phyloP scores from a whole-genome alignment of 768 basidiomycete species.

The Lentinula guzmanii region DNA sequence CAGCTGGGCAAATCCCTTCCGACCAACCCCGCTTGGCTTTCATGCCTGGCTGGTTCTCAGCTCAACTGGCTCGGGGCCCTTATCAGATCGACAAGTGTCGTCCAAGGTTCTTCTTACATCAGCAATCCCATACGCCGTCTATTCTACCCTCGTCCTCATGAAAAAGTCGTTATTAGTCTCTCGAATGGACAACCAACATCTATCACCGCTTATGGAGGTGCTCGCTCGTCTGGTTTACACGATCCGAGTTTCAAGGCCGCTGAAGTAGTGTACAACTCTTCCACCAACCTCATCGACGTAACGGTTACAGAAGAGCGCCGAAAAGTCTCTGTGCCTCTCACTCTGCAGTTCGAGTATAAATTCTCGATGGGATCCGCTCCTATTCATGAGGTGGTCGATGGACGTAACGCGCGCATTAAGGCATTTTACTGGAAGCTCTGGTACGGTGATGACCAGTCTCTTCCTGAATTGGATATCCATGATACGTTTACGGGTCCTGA shows the following conservation, averaged over 20 bases:
- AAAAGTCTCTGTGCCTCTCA: conserved; percentile 70
- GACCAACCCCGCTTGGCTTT: conserved; percentile 68
- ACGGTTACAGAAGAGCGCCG: conserved; percentile 81
- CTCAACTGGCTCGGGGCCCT: conserved; percentile 86
- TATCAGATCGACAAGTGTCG: conserved; percentile 72
- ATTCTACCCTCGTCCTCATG: conserved; percentile 74
- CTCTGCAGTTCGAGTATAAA: conserved; percentile 78
- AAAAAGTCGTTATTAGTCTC: conserved; percentile 64
- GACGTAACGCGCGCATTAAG: conserved; percentile 87
- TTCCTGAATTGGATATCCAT: conserved; percentile 75
- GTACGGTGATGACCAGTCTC: conserved; percentile 81
- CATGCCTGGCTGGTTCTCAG: conserved; percentile 74
- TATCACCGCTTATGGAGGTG: conserved; percentile 68
- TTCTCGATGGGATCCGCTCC: conserved; percentile 87
- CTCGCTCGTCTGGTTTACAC: conserved; percentile 74
- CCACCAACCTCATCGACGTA: conserved; percentile 56
- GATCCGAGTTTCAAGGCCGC: conserved; percentile 76
- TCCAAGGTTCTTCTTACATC: conserved; percentile 81
- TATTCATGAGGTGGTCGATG: conserved; percentile 83
- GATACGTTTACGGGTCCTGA: conserved; percentile 86
- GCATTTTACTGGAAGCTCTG: conserved; percentile 98
- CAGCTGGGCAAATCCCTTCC: conserved; percentile 51
- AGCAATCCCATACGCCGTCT: conserved; percentile 87
- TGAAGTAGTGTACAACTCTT: conserved; percentile 55
- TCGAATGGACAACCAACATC: conserved; percentile 44